Percentiles rank a stretch among this genome's conserved stretches.
Evolutionary conservation across 2,329 filamentous ascomycete genomes (phyloP).

Genomic region (Stagonosporopsis cucurbitacearum): DNA sequence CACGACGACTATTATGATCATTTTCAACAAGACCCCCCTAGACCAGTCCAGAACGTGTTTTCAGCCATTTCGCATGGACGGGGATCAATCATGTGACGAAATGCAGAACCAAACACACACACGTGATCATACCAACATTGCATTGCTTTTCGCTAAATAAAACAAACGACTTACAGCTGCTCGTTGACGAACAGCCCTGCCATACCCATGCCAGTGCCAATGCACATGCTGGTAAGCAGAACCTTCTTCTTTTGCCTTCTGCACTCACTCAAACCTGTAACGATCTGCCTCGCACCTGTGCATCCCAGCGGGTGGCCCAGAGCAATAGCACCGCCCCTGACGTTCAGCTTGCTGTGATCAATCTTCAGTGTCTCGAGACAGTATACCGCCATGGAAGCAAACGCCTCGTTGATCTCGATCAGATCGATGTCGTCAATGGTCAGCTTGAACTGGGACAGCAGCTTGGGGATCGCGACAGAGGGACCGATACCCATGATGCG

Average conservation of each 20-base stretch:
- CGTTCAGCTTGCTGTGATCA: constrained; percentile 79
- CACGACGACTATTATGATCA: too few species aligned
- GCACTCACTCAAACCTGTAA: constrained; percentile 86
- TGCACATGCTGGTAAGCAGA: constrained; percentile 89
- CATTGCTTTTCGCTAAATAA: constrained; percentile 14
- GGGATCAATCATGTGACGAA: too few species aligned
- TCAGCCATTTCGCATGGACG: too few species aligned
- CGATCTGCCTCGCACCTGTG: constrained; percentile 81
- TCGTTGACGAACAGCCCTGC: constrained; percentile 71
- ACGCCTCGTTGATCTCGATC: constrained; percentile 95
- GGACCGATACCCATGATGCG: constrained; percentile 97
- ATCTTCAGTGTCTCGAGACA: constrained; percentile 72
- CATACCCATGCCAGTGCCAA: constrained; percentile 72
- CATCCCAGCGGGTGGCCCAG: constrained; percentile 82
- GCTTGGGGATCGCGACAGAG: constrained; percentile 75
- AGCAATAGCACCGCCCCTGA: constrained; percentile 80
- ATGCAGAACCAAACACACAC: too few species aligned
- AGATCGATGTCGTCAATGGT: constrained; percentile 84
- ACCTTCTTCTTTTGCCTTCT: constrained; percentile 88
- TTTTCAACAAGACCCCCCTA: too few species aligned
- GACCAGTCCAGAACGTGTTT: too few species aligned
- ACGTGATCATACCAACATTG: neutral
- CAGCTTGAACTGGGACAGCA: constrained; percentile 80
- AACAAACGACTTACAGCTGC: constrained; percentile 46
- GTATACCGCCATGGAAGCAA: constrained; percentile 97